Percentiles rank a stretch among this genome's conserved stretches.
These are phyloP conservation scores for Geotrichum candidum DNA, from an alignment of 1,139 yeast genomes.

Conservation along the genomic window DNA sequence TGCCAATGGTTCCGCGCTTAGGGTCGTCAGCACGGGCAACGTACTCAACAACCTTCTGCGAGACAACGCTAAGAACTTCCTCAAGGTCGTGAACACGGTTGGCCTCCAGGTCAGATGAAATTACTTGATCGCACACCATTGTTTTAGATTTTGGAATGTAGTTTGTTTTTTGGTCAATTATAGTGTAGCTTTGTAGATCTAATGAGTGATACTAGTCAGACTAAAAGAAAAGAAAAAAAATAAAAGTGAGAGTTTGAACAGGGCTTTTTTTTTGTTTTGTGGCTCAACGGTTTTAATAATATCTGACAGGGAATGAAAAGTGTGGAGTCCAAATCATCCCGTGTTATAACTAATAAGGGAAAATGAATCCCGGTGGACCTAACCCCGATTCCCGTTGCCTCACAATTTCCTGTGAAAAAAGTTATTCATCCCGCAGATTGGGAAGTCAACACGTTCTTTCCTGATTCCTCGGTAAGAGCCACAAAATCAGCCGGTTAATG, in stretches of 20 bases:
- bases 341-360: background rate
- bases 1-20: slow-evolving; percentile 35
- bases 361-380: background rate
- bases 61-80: slow-evolving; percentile 38
- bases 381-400: background rate
- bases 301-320: background rate
- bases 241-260: background rate
- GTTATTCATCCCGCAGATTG: background rate
- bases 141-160: background rate
- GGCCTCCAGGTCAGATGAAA: slow-evolving; percentile 28
- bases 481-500: background rate
- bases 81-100: slow-evolving; percentile 44
- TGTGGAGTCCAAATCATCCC: background rate
- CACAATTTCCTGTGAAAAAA: background rate
- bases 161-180: no score
- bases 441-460: background rate
- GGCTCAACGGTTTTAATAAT: background rate
- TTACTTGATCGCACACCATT: background rate
- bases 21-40: slow-evolving; percentile 39
- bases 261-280: background rate
- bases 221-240: background rate
- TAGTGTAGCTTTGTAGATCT: background rate
- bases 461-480: background rate
- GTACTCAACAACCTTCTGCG: slow-evolving; percentile 37
- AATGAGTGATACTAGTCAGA: background rate